Evolutionary conservation across 2,329 filamentous ascomycete genomes (phyloP), one percentile per base, ranked within the genome.

Genomic region (Colletotrichum melonis): DNA sequence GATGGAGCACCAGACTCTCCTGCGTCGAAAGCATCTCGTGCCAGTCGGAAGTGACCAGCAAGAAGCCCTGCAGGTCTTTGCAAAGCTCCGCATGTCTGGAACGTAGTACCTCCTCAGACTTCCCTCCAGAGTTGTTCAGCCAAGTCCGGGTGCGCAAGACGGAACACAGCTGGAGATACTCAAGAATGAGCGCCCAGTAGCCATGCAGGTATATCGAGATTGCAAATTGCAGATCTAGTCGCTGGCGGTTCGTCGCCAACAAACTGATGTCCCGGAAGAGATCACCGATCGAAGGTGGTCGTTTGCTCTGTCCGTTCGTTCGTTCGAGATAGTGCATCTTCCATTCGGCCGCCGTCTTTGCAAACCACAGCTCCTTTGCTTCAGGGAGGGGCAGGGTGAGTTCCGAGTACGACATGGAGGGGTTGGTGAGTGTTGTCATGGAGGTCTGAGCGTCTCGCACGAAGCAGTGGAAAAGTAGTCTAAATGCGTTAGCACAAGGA

Each of bases 361-460:
- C 92, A 60, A 89, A 86, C 93, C 93, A 95, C 2, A 95, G 80
- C 14, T 88, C 85, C 67, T 88, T 86, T 0, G 89, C 84, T 73
- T 88, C 89, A 0, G 93, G 92, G 0, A 95, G 80, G 1, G 92
- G 91, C 3, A 94, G 82, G 4, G 89, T 89, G 62, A 94, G 82
- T 77, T 94, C 93, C 0, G 91, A 87, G 77, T 93, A 94, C 0
- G 92, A 92, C 75, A 94, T 89, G 24, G 90, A 83, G 0, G 92
- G 91, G 72, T 89, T 91, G 26, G 88, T 90, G 67, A 93, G 84
- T 4, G 92, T 86, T 1, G 90, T 89, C 83, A 94, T 92, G 2
- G 92, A 93, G 4, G 89, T 86, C 73, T 93, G 91, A 0, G 91
- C 86, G 77, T 94, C 92, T 69, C 91, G 87, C 5, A 92, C 81